Evolutionary conservation across 192 early-diverging fungal genomes (phyloP), one percentile per base, ranked within the genome.

Genomic region (Entophlyctis luteolus): DNA sequence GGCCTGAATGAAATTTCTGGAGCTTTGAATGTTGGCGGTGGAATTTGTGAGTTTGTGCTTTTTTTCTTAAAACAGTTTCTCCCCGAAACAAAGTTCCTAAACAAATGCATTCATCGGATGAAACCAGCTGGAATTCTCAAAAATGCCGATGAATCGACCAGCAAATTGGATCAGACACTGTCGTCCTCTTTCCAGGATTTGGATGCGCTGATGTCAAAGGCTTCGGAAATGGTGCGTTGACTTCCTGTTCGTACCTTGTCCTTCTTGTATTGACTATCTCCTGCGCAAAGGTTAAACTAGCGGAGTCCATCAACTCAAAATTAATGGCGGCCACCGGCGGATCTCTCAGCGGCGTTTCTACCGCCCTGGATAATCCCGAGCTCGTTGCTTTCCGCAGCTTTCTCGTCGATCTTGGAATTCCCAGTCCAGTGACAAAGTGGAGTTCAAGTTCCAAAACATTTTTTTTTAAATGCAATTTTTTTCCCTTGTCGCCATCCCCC

Each of bases 151-250:
- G 75, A 85, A 52, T 77, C 76, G 12, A 84, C 89, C 54, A 73
- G 86, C 36, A 86, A 75, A n/a, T 75, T 81, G 4, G 89, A 89
- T 25, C 82, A 80, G 46, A 87, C 88, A 2, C 73, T 98, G 16
- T 72, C 79, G 34, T 84, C 89, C 33, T 93, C 92, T 3, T 99
- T 99, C 77, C 76, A 82, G 46, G 96, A 99, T 68, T 75, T 99
- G 34, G 84, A 95, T 34, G 87, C 86, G 20, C 76, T 99, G 42
- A 93, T 91, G 81, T 83, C 83, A 33, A 93, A 91, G 73, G 94
- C 94, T 0, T 80, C 85, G 20, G 90, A 95, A 57, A 94, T 99
- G 90, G 91, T 92, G 22, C 63, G 71, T 8, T n/a, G 33, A 12
- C 4, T 56, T 37, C 29, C 25, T 57, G 35, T 35, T 23, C 37